phyloP scores from a whole-genome alignment of 768 basidiomycete genomes.

The Austroboletus eburneus region DNA sequence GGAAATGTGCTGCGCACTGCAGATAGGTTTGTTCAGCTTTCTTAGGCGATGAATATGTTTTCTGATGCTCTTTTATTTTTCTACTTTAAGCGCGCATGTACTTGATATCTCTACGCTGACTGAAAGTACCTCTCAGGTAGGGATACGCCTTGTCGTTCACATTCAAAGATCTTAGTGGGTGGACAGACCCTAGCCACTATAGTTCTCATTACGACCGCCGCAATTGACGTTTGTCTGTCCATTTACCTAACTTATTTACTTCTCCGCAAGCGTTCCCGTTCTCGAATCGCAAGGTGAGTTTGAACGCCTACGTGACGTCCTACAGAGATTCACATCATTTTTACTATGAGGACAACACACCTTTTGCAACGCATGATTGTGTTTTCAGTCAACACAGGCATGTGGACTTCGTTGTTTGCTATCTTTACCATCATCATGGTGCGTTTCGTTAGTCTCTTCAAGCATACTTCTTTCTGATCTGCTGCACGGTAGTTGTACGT shows the following conservation, averaged over 20 bases:
- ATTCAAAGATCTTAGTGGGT: not conserved
- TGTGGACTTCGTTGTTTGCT: conserved; percentile 46
- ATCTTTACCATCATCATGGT: conserved; percentile 44
- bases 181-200: not conserved
- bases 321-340: not conserved
- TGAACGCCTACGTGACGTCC: too few relatives aligned
- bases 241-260: conserved; percentile 6
- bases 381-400: conserved; percentile 25
- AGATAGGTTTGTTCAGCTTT: conserved; percentile 4
- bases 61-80: not conserved
- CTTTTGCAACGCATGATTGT: conserved; percentile 8
- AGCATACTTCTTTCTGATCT: too few relatives aligned
- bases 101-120: not conserved
- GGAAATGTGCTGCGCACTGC: not conserved
- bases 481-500: not conserved
- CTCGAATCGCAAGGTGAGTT: not conserved
- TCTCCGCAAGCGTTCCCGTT: not conserved
- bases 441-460: too few relatives aligned
- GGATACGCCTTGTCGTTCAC: not conserved
- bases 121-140: not conserved
- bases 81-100: not conserved
- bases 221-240: conserved; percentile 4
- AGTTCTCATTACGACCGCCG: conserved; percentile 1
- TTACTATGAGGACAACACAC: conserved; percentile 2
- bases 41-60: not conserved